Evolutionary conservation across 2,329 filamentous ascomycete species (phyloP), one percentile per base, ranked within the genome.

Genomic region (Clarireedia monteithiana): DNA sequence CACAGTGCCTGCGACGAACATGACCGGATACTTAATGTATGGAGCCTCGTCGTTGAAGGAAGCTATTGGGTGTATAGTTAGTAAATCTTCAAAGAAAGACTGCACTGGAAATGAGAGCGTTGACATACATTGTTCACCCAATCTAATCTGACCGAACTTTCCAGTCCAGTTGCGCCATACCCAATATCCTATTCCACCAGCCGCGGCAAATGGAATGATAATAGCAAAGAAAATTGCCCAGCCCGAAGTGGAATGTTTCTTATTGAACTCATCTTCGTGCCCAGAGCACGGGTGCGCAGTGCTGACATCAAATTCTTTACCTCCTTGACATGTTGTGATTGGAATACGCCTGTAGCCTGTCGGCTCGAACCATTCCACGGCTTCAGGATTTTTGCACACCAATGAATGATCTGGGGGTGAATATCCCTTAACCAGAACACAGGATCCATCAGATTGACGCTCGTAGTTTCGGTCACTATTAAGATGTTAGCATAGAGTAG

Each of bases 401-500:
- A 74, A 73, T 56, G 73, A 72, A 50, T 85, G 81, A 63, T 88
- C 78, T 6, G 77, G 74, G 12, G 88, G 85, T 9, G 79, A 62
- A 42, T 91, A 81, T 14, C 92, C 92, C 0, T 79, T 71, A 1
- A 97, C 90, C 12, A 95, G 81, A 5, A 71, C 72, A 73, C 94
- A 99, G 60, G 86, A 83, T 48, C 87, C 86, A 67, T 91, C 88
- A 27, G 75, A 79, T 70, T 88, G 82, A 48, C 88, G 82, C 69
- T 97, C 85, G 71, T 83, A 99, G 72, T 99, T 99, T 78, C 90
- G 99, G 69, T 95, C 92, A 73, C 89, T 94, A 62, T 26, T 23
- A 24, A 15, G 20, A 42, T 46, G 53, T 67, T 63, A 65, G 61
- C 49, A 55, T 15, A 5, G 4, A 51, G 24, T 15, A 36, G 34